Evolutionary conservation across 2,329 filamentous ascomycete species (phyloP), one percentile per base, ranked within the genome.

Genomic region (Dichotomopilus funicola): DNA sequence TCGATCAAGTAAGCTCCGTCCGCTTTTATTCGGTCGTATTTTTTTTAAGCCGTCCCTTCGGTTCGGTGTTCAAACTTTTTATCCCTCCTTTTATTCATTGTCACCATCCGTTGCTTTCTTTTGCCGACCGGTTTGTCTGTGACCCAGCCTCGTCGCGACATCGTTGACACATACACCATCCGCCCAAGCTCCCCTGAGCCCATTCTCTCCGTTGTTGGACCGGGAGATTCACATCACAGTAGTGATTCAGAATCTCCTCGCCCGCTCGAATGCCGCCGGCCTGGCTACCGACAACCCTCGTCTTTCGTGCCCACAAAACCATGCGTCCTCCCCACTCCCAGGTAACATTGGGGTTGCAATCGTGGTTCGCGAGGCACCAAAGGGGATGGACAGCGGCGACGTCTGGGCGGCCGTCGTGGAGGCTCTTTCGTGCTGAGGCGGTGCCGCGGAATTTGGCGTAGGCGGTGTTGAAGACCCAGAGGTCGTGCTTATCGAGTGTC

Each of bases 301-400:
- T 73, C 59, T 83, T 75, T 48, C 84, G 75, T 2, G 82, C 81
- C 75, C 76, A 82, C 57, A 94, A 81, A 38, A 82, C 80, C 79
- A 94, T 91, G 51, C 79, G 80, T 1, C 88, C 88, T 34, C 87
- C 85, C 89, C 91, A 96, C 66, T 95, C 89, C 94, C 94, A 99
- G 3, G 82, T 82, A 41, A 97, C 91, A 69, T 96, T 96, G 7
- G 94, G 94, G 67, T 96, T 85, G 72, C 94, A 99, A 69, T 91
- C 90, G 69, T 99, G 94, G 66, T 99, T 99, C 34, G 92, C 91
- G 35, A 97, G 78, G 71, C 91, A 97, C 91, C 94, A 99, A 63
- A 95, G 83, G 1, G 92, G 91, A 72, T 97, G 91, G 34, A 97
- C 91, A 34, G 92, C 92, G 34, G 89, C 90, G 4, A 96, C 87